Evolutionary conservation across 2,329 filamentous ascomycete genomes (phyloP).

Genomic region (Tolypocladium endophyticum): DNA sequence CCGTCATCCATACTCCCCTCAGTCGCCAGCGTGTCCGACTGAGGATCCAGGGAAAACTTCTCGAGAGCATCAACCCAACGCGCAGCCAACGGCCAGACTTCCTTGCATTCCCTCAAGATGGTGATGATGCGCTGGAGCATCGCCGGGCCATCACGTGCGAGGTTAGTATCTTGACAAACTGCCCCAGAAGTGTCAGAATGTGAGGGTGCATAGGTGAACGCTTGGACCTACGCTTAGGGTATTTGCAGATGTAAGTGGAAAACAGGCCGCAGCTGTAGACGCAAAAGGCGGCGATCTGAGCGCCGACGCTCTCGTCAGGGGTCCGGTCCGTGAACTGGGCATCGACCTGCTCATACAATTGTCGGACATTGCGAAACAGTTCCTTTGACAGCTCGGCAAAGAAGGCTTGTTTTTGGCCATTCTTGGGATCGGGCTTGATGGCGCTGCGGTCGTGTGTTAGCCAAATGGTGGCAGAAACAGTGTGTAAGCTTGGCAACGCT

Average conservation of each 20-base stretch:
- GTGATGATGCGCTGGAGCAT: constrained; percentile 35
- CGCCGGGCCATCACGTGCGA: constrained; percentile 28
- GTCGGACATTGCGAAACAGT: constrained; percentile 37
- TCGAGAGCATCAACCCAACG: constrained; percentile 41
- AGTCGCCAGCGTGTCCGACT: constrained; percentile 23
- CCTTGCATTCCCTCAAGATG: constrained; percentile 36
- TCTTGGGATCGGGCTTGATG: constrained; percentile 28
- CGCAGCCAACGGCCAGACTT: constrained; percentile 41
- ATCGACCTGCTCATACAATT: constrained; percentile 38
- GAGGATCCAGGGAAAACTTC: constrained; percentile 33
- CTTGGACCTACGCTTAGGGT: constrained; percentile 31
- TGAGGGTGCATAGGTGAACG: not conserved
- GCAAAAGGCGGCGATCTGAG: constrained; percentile 44
- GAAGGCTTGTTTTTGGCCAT: constrained; percentile 24
- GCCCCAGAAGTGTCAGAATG: not conserved
- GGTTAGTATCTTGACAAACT: constrained; percentile 31
- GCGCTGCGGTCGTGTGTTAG: constrained; percentile 23
- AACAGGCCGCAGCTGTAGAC: constrained; percentile 45
- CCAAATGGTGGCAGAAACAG: not conserved
- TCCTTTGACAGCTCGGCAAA: constrained; percentile 33
- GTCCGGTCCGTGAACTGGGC: constrained; percentile 36
- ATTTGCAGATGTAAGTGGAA: constrained; percentile 40
- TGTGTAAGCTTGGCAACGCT: constrained; percentile 5
- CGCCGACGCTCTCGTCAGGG: constrained; percentile 37
- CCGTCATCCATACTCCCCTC: constrained; percentile 42